phyloP scores from a whole-genome alignment of 1,284 basidiomycete species.

The Ustilago bromivora region DNA sequence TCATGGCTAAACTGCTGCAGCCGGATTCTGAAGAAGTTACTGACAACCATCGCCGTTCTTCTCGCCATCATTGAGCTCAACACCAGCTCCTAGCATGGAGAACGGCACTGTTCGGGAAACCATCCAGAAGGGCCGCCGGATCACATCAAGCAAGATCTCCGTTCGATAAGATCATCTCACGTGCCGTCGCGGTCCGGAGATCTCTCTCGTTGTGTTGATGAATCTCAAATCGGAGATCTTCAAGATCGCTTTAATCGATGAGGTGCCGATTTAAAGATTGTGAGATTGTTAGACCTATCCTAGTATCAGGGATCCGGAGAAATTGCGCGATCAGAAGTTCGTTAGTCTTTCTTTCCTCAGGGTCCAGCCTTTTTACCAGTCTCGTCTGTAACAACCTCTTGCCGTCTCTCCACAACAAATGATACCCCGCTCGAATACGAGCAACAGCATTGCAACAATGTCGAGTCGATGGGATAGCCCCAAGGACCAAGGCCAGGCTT shows the following conservation, averaged over 20 bases:
- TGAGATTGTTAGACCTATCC: constrained; percentile 71
- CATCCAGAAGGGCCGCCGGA: background rate
- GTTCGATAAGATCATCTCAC: constrained; percentile 11
- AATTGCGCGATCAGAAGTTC: constrained; percentile 4
- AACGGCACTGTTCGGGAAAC: background rate
- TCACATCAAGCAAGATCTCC: constrained; percentile 13
- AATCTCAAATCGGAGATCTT: constrained; percentile 19
- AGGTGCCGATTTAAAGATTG: constrained; percentile 71
- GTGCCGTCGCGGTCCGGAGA: constrained; percentile 33
- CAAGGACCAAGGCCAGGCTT: constrained; percentile 27
- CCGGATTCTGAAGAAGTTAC: background rate
- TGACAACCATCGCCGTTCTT: background rate
- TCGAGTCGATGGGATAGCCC: constrained; percentile 40
- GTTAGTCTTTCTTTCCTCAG: background rate
- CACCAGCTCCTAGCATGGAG: background rate
- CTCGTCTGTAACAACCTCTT: background rate
- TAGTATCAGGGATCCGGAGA: background rate
- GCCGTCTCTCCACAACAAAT: background rate
- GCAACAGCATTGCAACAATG: constrained; percentile 13
- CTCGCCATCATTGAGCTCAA: background rate
- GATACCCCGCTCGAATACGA: constrained; percentile 2
- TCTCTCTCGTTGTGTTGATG: constrained; percentile 3
- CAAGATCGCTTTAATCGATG: constrained; percentile 55
- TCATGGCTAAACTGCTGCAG: too few relatives aligned
- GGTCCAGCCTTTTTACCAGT: constrained; percentile 4